A percentile compares a stretch with the other conserved stretches of the same genome.
These are phyloP conservation scores for Groenewaldozyma tartarivorans DNA, from an alignment of 805 yeast genomes.

Conservation along the genomic window DNA sequence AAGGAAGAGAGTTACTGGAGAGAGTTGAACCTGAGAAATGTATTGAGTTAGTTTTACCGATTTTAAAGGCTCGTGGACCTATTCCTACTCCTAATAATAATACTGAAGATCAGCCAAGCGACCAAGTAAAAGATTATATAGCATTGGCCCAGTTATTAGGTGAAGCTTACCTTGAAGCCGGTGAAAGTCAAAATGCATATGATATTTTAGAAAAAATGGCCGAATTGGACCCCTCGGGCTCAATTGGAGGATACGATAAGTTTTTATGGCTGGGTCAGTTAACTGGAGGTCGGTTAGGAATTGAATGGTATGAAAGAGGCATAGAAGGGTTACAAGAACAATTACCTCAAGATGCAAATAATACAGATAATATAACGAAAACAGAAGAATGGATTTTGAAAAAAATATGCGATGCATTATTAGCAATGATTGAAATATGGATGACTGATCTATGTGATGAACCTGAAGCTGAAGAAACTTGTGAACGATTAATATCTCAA, in stretches of 20 bases:
- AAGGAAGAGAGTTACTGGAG: conserved; percentile 37
- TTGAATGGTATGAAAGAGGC: conserved; percentile 54
- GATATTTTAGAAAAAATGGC: conserved; percentile 50
- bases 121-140: conserved; percentile 6
- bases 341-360: conserved; percentile 17
- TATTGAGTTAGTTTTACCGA: conserved; percentile 34
- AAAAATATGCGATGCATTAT: conserved; percentile 65
- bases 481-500: conserved; percentile 60
- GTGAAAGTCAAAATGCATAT: conserved; percentile 72
- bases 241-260: conserved; percentile 57
- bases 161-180: conserved; percentile 70
- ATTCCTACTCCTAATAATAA: neutral
- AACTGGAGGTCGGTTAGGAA: conserved; percentile 71
- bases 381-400: conserved; percentile 21
- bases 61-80: conserved; percentile 19
- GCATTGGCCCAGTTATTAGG: conserved; percentile 38
- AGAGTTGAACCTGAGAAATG: conserved; percentile 47
- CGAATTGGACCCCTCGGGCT: conserved; percentile 58
- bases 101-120: neutral
- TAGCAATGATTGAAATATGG: conserved; percentile 82
- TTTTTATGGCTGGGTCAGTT: conserved; percentile 88
- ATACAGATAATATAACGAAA: conserved; percentile 15
- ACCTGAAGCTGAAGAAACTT: conserved; percentile 70
- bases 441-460: conserved; percentile 98
- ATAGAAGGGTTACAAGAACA: conserved; percentile 40